Percentiles rank a stretch among this genome's conserved stretches.
Evolutionary conservation across 176 grass and related monocot genomes (phyloP).

Genomic region (Bonia amplexicaulis): DNA sequence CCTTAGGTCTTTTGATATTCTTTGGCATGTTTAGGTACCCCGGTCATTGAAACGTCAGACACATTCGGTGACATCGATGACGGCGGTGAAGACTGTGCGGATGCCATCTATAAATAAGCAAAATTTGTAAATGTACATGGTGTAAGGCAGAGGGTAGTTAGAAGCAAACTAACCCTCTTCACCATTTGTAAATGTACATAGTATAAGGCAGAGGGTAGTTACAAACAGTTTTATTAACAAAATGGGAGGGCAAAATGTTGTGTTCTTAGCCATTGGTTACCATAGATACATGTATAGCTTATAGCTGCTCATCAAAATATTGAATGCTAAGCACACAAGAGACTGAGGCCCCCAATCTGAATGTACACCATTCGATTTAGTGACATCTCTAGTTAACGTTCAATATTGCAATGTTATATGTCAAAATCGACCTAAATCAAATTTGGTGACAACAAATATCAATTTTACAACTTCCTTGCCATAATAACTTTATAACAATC

Average conservation of each 20-base stretch:
- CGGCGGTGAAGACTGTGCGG: too few relatives aligned
- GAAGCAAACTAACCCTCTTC: constrained; percentile 29
- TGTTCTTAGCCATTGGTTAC: constrained; percentile 4
- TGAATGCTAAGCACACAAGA: too few relatives aligned
- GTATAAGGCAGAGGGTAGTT: constrained; percentile 34
- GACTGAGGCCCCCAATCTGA: too few relatives aligned
- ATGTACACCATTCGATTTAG: too few relatives aligned
- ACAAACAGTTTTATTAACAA: constrained; percentile 39
- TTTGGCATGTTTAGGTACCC: too few relatives aligned
- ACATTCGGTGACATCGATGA: too few relatives aligned
- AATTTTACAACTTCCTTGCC: background rate
- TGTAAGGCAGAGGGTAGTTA: background rate
- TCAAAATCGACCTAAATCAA: background rate
- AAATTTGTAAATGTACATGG: too few relatives aligned
- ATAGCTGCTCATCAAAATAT: too few relatives aligned
- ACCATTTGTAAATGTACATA: constrained; percentile 61
- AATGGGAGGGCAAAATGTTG: constrained; percentile 10
- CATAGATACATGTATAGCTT: background rate
- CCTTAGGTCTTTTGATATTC: too few relatives aligned
- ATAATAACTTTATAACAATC: background rate
- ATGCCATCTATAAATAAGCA: too few relatives aligned
- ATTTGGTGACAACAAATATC: background rate
- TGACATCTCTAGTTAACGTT: background rate
- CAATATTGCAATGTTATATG: background rate
- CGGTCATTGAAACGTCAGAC: too few relatives aligned